Percentiles rank a stretch among this genome's conserved stretches.
phyloP scores from a whole-genome alignment of 2,329 filamentous ascomycete species.

The Sporothrix curviconia region DNA sequence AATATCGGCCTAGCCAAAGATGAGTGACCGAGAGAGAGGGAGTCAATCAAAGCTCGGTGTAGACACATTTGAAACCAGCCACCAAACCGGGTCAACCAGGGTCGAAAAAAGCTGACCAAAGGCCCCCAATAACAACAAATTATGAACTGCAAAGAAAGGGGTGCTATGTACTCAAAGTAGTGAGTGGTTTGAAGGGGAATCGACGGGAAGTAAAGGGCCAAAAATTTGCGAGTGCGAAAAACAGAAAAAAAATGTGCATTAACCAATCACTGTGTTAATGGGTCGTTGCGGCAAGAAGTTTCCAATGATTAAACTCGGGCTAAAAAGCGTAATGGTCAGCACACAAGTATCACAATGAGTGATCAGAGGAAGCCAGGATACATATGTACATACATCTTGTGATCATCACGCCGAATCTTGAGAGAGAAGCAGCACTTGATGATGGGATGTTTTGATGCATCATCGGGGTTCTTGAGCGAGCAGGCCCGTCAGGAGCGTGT shows the following conservation, averaged over 20 bases:
- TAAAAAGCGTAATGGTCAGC: conserved; percentile 39
- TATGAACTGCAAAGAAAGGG: no score
- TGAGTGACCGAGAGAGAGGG: no score
- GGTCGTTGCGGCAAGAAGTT: conserved; percentile 91
- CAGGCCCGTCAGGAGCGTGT: conserved; percentile 93
- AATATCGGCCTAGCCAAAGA: no score
- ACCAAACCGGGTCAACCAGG: no score
- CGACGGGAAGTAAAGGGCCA: neutral
- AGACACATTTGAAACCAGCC: no score
- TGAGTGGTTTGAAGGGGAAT: neutral
- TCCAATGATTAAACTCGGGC: conserved; percentile 88
- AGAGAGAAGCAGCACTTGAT: conserved; percentile 97
- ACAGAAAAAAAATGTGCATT: neutral
- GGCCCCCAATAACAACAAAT: no score
- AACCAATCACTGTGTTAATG: conserved; percentile 24
- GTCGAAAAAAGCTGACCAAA: no score
- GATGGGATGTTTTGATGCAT: conserved; percentile 61
- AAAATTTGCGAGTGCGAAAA: neutral
- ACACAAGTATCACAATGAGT: neutral
- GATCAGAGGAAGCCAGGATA: neutral
- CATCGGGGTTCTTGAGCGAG: conserved; percentile 74
- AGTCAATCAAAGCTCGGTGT: no score
- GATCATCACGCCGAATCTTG: conserved; percentile 86
- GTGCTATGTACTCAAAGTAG: conserved; percentile 8
- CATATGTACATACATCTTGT: conserved; percentile 74